Evolutionary conservation across 2,329 filamentous ascomycete genomes (phyloP).

Genomic region (Fusarium xylarioides): DNA sequence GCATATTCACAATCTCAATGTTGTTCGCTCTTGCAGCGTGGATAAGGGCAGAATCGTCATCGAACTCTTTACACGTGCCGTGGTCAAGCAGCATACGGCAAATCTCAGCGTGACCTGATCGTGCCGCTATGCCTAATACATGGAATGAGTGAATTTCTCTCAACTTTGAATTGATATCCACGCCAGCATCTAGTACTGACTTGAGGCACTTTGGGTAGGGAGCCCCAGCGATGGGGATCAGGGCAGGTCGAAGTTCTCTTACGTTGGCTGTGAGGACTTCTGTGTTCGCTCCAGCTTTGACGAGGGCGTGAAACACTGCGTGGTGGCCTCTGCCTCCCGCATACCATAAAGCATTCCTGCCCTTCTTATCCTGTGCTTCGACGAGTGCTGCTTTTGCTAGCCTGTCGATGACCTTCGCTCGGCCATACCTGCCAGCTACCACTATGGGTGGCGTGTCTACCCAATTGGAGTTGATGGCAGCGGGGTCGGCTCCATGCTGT

Average conservation of each 20-base stretch:
- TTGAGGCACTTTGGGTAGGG: neutral
- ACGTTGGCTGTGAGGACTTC: neutral
- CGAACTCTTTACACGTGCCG: neutral
- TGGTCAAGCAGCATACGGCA: neutral
- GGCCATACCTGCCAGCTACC: neutral
- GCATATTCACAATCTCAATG: neutral
- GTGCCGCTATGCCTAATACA: neutral
- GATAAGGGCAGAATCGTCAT: neutral
- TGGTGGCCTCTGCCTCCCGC: neutral
- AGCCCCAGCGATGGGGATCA: neutral
- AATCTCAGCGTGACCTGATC: fast-evolving
- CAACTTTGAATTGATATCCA: neutral
- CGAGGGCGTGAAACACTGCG: neutral
- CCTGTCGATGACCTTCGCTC: neutral
- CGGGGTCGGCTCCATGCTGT: neutral
- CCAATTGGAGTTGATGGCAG: neutral
- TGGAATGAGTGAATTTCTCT: neutral
- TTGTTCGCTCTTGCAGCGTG: neutral
- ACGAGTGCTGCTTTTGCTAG: neutral
- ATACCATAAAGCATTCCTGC: neutral
- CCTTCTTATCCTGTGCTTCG: neutral
- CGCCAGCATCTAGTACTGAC: neutral
- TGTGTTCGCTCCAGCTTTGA: neutral
- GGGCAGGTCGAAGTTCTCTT: neutral
- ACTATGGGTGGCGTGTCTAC: neutral